A percentile compares a stretch with the other conserved stretches of the same genome.
Evolutionary conservation across 768 basidiomycete genomes (phyloP).

Genomic region (Amanita exitialis): DNA sequence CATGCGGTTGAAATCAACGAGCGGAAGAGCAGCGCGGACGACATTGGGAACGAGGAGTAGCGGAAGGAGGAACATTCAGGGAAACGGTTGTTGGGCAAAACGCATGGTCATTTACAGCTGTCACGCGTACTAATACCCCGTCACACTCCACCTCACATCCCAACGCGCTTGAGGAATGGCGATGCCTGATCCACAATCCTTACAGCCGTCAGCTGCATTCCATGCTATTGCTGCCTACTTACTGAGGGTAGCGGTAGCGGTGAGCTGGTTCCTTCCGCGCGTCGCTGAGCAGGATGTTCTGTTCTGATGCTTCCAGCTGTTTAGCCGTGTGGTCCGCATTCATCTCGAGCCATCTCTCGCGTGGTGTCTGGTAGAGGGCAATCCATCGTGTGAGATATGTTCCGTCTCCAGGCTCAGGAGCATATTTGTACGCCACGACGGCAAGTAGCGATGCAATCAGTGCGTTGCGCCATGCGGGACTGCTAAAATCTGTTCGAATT

Average conservation of each 20-base stretch:
- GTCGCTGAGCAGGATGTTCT: constrained; percentile 30
- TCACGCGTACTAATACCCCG: background rate
- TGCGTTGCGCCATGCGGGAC: constrained; percentile 60
- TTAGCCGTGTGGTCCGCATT: constrained; percentile 49
- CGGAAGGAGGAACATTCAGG: constrained; percentile 14
- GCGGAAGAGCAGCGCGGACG: constrained; percentile 24
- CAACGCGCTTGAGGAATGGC: constrained; percentile 51
- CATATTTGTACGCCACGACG: constrained; percentile 56
- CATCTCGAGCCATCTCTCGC: constrained; percentile 41
- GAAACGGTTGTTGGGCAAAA: constrained; percentile 2
- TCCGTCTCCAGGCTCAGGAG: constrained; percentile 51
- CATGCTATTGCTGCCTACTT: constrained; percentile 21
- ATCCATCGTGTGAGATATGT: constrained; percentile 61
- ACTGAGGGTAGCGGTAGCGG: constrained; percentile 70
- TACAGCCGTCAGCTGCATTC: background rate
- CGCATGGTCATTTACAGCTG: background rate
- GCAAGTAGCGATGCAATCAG: constrained; percentile 38
- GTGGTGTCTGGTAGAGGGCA: constrained; percentile 41
- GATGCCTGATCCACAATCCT: constrained; percentile 54
- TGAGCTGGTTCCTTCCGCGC: constrained; percentile 40
- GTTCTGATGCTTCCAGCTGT: constrained; percentile 31
- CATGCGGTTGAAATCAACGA: constrained; percentile 59
- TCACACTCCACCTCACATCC: constrained; percentile 24
- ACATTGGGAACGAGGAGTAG: constrained; percentile 18
- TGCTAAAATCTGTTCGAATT: constrained; percentile 43